phyloP scores from a whole-genome alignment of 495 filamentous ascomycete genomes.

The Podospora fimiseda region DNA sequence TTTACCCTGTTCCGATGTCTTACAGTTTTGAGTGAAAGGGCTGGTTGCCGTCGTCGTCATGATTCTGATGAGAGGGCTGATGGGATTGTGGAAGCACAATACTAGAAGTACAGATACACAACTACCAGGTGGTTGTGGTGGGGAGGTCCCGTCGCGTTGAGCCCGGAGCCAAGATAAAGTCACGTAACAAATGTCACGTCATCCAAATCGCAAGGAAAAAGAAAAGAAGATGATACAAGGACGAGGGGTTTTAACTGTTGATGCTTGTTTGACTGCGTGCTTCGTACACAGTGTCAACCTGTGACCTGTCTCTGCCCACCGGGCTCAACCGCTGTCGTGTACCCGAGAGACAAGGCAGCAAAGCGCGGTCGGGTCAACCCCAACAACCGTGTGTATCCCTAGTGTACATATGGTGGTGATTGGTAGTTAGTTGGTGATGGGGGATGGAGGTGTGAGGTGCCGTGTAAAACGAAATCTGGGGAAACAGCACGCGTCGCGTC shows the following conservation, averaged over 20 bases:
- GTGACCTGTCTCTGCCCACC: not conserved
- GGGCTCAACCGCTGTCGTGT: slow-evolving; percentile 1
- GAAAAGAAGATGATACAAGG: not conserved
- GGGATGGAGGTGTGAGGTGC: too few relatives aligned
- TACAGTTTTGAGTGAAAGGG: too few relatives aligned
- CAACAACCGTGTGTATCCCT: not conserved
- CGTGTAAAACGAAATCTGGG: too few relatives aligned
- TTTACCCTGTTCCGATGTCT: not conserved
- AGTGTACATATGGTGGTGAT: too few relatives aligned
- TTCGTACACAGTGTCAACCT: not conserved
- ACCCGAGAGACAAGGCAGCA: not conserved
- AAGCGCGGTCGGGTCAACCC: not conserved
- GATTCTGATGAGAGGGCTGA: not conserved
- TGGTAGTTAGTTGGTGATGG: too few relatives aligned
- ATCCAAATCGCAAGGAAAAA: slow-evolving; percentile 3
- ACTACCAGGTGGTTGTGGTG: too few relatives aligned
- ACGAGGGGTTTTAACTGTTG: not conserved
- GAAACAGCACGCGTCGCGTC: not conserved
- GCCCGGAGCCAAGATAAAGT: not conserved
- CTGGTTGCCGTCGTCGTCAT: slow-evolving; percentile 1
- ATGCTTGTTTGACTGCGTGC: not conserved
- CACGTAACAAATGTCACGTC: slow-evolving; percentile 16
- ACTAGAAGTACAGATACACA: too few relatives aligned
- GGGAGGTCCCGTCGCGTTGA: slow-evolving; percentile 1
- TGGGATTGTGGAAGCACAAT: not conserved